Evolutionary conservation across 176 grass and related monocot species (phyloP).

Genomic region (Calamus simplicifolius): DNA sequence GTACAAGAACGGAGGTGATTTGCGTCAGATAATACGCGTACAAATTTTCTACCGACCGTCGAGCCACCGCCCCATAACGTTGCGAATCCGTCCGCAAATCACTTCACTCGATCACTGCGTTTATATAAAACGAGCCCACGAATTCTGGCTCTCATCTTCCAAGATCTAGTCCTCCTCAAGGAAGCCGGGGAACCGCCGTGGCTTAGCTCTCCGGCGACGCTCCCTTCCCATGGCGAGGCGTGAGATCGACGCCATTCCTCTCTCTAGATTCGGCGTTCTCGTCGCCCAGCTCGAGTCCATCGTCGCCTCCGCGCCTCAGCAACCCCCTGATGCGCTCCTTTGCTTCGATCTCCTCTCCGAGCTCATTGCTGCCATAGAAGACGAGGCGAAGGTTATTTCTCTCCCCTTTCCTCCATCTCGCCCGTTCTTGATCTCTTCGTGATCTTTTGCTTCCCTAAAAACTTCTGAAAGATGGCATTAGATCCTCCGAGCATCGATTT

Average conservation of each 20-base stretch:
- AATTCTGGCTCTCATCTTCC: too few species aligned
- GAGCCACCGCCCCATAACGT: too few species aligned
- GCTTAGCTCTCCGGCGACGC: background rate
- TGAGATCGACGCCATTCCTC: conserved; percentile 49
- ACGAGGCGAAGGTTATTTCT: conserved; percentile 62
- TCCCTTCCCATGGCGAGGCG: conserved; percentile 49
- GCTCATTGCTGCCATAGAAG: conserved; percentile 71
- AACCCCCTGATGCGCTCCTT: conserved; percentile 71
- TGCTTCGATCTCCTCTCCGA: conserved; percentile 99
- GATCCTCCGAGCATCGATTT: background rate
- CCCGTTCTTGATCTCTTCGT: background rate
- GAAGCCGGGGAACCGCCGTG: too few species aligned
- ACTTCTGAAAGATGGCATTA: background rate
- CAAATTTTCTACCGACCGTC: too few species aligned
- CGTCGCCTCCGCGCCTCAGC: conserved; percentile 67
- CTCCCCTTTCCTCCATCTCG: background rate
- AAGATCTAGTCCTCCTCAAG: too few species aligned
- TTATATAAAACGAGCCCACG: too few species aligned
- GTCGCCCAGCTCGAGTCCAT: conserved; percentile 95
- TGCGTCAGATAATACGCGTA: too few species aligned
- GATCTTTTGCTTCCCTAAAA: too few species aligned
- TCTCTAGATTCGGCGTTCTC: conserved; percentile 83
- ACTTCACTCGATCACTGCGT: too few species aligned
- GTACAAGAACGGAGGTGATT: too few species aligned
- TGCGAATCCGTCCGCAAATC: too few species aligned